A percentile compares a stretch with the other conserved stretches of the same genome.
Conservation (phyloP, 129 eudicot species). For the Kitagawia praeruptora region DNA sequence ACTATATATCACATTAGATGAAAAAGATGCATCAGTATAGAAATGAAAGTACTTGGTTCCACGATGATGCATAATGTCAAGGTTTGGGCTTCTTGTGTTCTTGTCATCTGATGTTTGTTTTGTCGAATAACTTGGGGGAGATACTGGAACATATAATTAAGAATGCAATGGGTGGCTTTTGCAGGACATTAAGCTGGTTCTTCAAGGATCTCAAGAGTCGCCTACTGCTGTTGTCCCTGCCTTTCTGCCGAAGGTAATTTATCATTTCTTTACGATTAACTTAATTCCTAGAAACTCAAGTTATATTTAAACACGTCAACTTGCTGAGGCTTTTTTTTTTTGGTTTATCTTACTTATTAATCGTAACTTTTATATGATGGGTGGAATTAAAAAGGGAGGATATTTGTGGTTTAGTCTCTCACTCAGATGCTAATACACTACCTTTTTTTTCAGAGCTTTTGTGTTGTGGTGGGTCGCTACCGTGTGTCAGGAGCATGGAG, state of each 20-base stretch:
- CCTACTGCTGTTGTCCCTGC: conserved; percentile 1
- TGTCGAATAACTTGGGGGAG: not conserved
- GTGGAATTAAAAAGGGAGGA: not conserved
- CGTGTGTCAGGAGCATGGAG: not conserved
- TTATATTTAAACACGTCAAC: not conserved
- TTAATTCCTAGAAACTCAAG: not conserved
- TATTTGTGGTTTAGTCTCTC: not conserved
- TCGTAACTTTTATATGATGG: not conserved
- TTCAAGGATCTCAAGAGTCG: not conserved
- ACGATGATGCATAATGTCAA: not conserved
- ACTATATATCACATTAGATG: not conserved
- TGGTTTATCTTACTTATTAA: not conserved
- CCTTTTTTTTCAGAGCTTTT: not conserved
- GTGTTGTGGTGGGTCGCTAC: not conserved
- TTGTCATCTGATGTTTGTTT: not conserved
- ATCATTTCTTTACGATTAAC: not conserved
- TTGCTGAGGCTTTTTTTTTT: not conserved
- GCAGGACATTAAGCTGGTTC: not conserved
- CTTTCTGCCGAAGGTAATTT: not conserved
- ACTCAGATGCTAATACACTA: not conserved
- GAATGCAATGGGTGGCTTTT: not conserved
- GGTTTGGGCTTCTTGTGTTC: not conserved
- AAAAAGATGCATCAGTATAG: not conserved
- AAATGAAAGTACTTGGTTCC: not conserved
- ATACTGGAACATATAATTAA: not conserved